Conservation (phyloP, 495 filamentous ascomycete species). For the Penicillium psychrofluorescens region DNA sequence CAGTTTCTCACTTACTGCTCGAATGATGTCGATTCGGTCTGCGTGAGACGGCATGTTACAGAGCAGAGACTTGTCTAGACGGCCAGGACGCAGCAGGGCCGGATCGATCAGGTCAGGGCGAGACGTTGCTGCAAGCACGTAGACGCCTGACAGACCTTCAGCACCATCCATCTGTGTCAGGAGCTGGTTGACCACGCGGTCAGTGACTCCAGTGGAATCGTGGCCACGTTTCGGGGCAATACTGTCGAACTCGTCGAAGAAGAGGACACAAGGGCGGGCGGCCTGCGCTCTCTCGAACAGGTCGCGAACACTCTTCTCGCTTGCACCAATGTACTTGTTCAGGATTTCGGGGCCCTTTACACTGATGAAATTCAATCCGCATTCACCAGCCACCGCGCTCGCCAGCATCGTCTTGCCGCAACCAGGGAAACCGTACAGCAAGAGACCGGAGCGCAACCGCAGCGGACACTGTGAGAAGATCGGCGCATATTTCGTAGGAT, state of each 20-base stretch:
- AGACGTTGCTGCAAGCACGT: conserved; percentile 88
- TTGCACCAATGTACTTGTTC: conserved; percentile 97
- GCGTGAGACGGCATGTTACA: conserved; percentile 76
- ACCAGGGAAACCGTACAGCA: conserved; percentile 91
- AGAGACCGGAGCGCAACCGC: conserved; percentile 80
- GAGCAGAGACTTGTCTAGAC: conserved; percentile 82
- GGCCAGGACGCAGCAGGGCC: conserved; percentile 78
- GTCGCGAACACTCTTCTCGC: conserved; percentile 89
- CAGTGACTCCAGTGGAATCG: conserved; percentile 92
- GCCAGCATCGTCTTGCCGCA: conserved; percentile 95
- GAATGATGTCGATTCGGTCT: conserved; percentile 82
- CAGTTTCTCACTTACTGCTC: conserved; percentile 72
- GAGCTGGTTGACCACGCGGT: conserved; percentile 97
- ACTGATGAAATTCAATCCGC: conserved; percentile 94
- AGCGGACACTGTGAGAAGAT: conserved; percentile 95
- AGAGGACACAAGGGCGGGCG: conserved; percentile 84
- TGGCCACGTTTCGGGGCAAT: conserved; percentile 97
- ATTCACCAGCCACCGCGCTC: conserved; percentile 89
- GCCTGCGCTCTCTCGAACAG: conserved; percentile 88
- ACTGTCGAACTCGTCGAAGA: conserved; percentile 97
- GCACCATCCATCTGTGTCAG: conserved; percentile 99
- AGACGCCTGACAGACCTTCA: conserved; percentile 88
- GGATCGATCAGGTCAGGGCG: conserved; percentile 93
- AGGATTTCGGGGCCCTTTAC: conserved; percentile 97
- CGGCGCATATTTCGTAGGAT: conserved; percentile 94